Evolutionary conservation across 805 yeast genomes (phyloP).

Genomic region (Candida tibetensis): DNA sequence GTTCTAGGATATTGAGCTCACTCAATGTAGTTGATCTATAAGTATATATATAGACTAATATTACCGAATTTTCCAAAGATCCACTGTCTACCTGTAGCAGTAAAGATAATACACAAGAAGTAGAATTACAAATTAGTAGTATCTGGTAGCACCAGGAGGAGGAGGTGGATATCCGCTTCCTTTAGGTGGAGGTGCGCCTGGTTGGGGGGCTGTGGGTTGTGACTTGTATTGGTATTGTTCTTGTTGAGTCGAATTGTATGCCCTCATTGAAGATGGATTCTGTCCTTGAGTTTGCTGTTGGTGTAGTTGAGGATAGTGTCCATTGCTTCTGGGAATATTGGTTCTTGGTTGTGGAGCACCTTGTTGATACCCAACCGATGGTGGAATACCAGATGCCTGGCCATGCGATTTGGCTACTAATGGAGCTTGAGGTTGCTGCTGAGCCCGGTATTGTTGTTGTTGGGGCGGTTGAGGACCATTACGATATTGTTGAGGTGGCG

Average conservation of each 20-base stretch:
- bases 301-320: conserved; percentile 5
- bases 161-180: conserved; percentile 1
- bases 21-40: no score
- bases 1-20: no score
- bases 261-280: conserved; percentile 9
- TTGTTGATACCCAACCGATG: not conserved
- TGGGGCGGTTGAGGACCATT: conserved; percentile 4
- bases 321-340: conserved; percentile 9
- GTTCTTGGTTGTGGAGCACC: not conserved
- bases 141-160: conserved; percentile 6
- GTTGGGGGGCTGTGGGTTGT: conserved; percentile 2
- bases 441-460: conserved; percentile 12
- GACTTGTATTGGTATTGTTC: conserved; percentile 9
- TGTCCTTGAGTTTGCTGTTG: conserved; percentile 4
- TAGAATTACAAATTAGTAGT: conserved; percentile 1
- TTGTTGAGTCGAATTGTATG: conserved; percentile 4
- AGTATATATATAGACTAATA: not conserved
- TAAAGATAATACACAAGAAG: not conserved
- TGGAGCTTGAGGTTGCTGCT: conserved; percentile 7
- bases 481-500: conserved; percentile 4
- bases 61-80: no score
- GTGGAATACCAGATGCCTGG: conserved; percentile 7
- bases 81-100: no score
- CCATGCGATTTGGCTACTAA: not conserved
- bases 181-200: conserved; percentile 2